Evolutionary conservation across 257 asterid genomes (phyloP), one percentile per base, ranked within the genome.

Genomic region (Eucommia ulmoides): DNA sequence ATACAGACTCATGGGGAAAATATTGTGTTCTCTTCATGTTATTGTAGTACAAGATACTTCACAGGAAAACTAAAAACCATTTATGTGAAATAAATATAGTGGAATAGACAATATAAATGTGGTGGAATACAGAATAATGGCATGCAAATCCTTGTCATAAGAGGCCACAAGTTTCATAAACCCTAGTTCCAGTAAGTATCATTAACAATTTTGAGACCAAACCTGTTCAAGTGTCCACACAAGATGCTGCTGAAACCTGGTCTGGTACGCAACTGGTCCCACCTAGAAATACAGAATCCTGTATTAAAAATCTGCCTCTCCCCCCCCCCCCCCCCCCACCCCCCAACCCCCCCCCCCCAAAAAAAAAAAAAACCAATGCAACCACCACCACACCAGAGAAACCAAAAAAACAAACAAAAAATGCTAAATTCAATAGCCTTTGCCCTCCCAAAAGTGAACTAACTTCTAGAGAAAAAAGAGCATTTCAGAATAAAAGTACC

Each of bases 161-260:
- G 6, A 4, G 38, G 38, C 38, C 38, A 26, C 6, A 4, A 12
- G 12, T 26, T 26, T 4, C 38, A 26, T 12, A 26, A 26, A 26
- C 12, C 38, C n/a, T n/a, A n/a, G n/a, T n/a, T n/a, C n/a, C n/a
- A n/a, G n/a, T n/a, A n/a, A n/a, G n/a, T n/a, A n/a, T n/a, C n/a
- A n/a, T n/a, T n/a, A n/a, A n/a, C n/a, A n/a, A n/a, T n/a, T n/a
- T n/a, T n/a, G n/a, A n/a, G n/a, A n/a, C n/a, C n/a, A n/a, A n/a
- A n/a, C 97, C 95, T 91, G 93, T 55, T 83, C 94, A 42, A 86
- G 87, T 61, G 87, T 67, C 99, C 99, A 83, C 53, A 91, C 66
- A 33, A 91, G 95, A 72, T 75, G 78, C 20, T 81, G 77, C 78
- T 63, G 96, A 67, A 86, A 83, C 51, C 61, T 75, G 69, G 95